Evolutionary conservation across 306 rosid genomes (phyloP).

Genomic region (Oxytropis ochrocephala): DNA sequence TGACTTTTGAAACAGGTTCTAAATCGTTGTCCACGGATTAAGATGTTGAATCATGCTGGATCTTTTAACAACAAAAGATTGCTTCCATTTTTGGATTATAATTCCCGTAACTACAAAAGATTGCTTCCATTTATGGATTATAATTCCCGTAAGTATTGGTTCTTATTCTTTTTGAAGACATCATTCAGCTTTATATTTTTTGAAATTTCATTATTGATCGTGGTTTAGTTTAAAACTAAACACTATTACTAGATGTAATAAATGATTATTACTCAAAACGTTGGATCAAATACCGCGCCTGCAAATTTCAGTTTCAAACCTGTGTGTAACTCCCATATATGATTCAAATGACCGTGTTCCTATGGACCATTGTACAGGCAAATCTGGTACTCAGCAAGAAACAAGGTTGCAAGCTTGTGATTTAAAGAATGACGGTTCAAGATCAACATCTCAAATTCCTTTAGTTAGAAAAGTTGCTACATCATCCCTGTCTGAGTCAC

Average conservation of each 20-base stretch:
- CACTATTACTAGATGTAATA: slow-evolving; percentile 26
- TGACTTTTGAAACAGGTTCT: slow-evolving; percentile 31
- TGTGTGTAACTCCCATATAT: slow-evolving; percentile 8
- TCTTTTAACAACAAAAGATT: slow-evolving; percentile 56
- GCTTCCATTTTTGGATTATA: slow-evolving; percentile 58
- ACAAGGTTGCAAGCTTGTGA: background rate
- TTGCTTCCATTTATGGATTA: slow-evolving; percentile 48
- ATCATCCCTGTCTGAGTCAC: slow-evolving; percentile 2
- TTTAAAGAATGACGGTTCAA: slow-evolving; percentile 18
- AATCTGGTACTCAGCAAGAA: slow-evolving; percentile 18
- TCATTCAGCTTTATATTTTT: background rate
- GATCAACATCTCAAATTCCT: slow-evolving; percentile 5
- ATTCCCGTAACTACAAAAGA: too few species aligned
- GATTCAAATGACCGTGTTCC: slow-evolving; percentile 23
- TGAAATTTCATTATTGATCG: background rate
- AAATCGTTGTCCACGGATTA: slow-evolving; percentile 39
- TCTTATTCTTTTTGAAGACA: background rate
- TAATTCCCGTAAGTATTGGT: slow-evolving; percentile 30
- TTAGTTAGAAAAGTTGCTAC: slow-evolving; percentile 9
- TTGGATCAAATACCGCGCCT: slow-evolving; percentile 18
- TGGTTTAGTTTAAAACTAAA: background rate
- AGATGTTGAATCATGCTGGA: slow-evolving; percentile 40
- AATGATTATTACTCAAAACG: slow-evolving; percentile 17
- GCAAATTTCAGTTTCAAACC: slow-evolving; percentile 12
- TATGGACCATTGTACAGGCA: background rate